Conservation (phyloP, 1,284 basidiomycete species). For the Ganoderma lingzhi region DNA sequence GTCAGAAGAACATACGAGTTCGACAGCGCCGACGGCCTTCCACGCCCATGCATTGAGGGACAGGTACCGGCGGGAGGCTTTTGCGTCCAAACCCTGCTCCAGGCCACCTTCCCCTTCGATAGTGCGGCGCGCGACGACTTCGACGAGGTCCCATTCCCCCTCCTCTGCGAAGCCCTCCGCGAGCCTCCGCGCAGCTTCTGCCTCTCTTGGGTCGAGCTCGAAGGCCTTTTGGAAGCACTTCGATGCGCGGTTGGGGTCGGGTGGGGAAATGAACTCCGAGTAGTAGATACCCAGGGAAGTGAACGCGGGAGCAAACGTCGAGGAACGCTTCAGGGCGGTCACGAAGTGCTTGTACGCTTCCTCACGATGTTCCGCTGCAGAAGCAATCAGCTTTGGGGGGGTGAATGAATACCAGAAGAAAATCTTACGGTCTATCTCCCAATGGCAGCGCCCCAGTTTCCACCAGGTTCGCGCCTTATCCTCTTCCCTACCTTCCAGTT, state of each 20-base stretch:
- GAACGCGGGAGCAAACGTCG: slow-evolving; percentile 90
- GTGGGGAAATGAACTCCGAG: slow-evolving; percentile 71
- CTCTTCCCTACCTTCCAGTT: slow-evolving; percentile 57
- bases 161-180: slow-evolving; percentile 94
- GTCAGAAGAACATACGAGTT: slow-evolving; percentile 69
- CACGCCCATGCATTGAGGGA: slow-evolving; percentile 96
- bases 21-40: slow-evolving; percentile 96
- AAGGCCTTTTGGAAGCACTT: slow-evolving; percentile 99
- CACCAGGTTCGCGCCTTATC: slow-evolving; percentile 85
- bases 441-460: slow-evolving; percentile 83
- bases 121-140: slow-evolving; percentile 89
- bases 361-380: slow-evolving; percentile 54
- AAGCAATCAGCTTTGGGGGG: slow-evolving; percentile 11
- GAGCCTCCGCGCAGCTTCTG: slow-evolving; percentile 84
- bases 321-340: slow-evolving; percentile 78
- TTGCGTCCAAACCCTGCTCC: slow-evolving; percentile 63
- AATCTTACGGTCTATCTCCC: slow-evolving; percentile 76
- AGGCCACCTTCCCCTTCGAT: slow-evolving; percentile 93
- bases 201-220: slow-evolving; percentile 92
- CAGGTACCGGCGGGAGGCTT: slow-evolving; percentile 60
- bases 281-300: slow-evolving; percentile 96
- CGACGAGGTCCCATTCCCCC: slow-evolving; percentile 95
- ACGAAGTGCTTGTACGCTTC: slow-evolving; percentile 88
- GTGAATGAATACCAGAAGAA: slow-evolving; percentile 6
- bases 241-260: slow-evolving; percentile 86